Base-by-base conservation (phyloP, 306 rosid genomes). In the Purshia tridentata region DNA sequence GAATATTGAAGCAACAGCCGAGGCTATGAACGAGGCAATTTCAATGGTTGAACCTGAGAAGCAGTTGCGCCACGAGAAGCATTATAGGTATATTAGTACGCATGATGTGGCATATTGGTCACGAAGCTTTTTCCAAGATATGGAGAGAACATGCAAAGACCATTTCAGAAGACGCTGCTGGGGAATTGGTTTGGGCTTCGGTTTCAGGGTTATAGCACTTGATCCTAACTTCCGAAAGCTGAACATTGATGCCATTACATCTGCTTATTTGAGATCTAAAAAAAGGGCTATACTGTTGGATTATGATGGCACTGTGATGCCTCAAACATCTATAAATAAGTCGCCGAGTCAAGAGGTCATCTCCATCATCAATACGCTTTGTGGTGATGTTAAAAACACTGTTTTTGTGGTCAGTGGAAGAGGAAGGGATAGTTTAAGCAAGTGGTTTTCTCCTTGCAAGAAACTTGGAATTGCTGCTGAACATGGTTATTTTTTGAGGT, bases 101-200 rank as follows among this genome's bases (percentile, higher is more conserved):
- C 93, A 88, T 29, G 93, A 88, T 60, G 88, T 88, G 50, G 84
- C 87, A 3, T 88, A 86, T 78, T 88, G 93, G 93, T 76, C 93
- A 23, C 64, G 63, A 61, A 88, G 93, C 76, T 82, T 86, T 68
- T 83, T 81, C 80, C 90, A 84, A 70, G 93, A 88, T 73, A 78
- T 88, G 85, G 93, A 88, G 65, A 80, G 88, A 72, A 78, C 86
- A 6, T 86, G 90, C 67, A 86, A 54, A 82, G 90, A 86, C 53
- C 90, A 86, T 82, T 84, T 86, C 66, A 76, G 84, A 76, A 84
- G 84, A 76, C 82, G 90, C 9, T 86, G 90, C 68, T 86, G 90
- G 90, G 90, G 90, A 63, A 86, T 86, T 52, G 90, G 90, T 48
- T 75, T 86, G 79, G 78, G 90, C 76, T 86, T 86, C 15, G 90